phyloP scores from a whole-genome alignment of 139 green algal species.

The Volvox reticuliferus region DNA sequence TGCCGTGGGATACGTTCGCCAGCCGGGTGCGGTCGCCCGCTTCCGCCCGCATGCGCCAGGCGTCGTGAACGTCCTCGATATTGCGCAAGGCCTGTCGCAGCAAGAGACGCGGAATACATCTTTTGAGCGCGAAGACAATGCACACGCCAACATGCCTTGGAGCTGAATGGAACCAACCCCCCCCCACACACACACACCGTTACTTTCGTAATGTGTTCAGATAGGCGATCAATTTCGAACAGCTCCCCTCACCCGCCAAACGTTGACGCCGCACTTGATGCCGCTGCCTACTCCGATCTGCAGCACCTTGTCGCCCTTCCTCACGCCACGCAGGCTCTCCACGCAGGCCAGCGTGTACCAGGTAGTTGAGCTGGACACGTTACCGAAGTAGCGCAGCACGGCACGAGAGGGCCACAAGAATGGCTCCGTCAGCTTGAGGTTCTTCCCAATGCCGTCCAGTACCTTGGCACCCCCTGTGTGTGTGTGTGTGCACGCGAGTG shows the following conservation, averaged over 20 bases:
- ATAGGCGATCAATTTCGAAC: no score
- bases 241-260: slow-evolving; percentile 57
- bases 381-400: slow-evolving; percentile 65
- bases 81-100: slow-evolving; percentile 48
- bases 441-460: slow-evolving; percentile 73
- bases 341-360: slow-evolving; percentile 77
- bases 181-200: no score
- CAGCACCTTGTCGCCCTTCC: slow-evolving; percentile 63
- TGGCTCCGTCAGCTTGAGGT: slow-evolving; percentile 57
- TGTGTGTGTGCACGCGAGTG: no score
- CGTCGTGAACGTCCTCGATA: slow-evolving; percentile 65
- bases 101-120: neutral
- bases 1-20: slow-evolving; percentile 20
- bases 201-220: no score
- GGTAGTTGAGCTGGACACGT: slow-evolving; percentile 68
- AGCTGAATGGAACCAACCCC: no score
- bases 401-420: slow-evolving; percentile 58
- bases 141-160: no score
- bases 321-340: slow-evolving; percentile 65
- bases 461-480: slow-evolving; percentile 72
- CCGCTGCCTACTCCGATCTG: slow-evolving; percentile 70
- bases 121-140: no score
- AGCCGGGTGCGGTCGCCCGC: slow-evolving; percentile 29
- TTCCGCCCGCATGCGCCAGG: slow-evolving; percentile 57
- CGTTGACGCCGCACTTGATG: slow-evolving; percentile 70